phyloP scores from a whole-genome alignment of 148 eudicot species.

The Polygonum aviculare region DNA sequence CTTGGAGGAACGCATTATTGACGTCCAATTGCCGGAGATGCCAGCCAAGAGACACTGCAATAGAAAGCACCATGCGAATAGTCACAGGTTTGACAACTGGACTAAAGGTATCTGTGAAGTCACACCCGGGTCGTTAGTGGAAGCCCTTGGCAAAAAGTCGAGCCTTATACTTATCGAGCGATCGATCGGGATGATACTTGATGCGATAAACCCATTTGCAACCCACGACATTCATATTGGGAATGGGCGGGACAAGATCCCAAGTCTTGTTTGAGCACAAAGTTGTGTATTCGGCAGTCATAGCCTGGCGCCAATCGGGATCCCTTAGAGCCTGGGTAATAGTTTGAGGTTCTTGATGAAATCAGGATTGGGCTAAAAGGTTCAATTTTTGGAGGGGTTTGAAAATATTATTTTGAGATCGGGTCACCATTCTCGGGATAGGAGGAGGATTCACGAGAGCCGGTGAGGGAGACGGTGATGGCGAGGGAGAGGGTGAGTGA shows the following conservation, averaged over 20 bases:
- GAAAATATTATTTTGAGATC: neutral
- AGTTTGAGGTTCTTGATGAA: neutral
- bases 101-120: neutral
- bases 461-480: neutral
- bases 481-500: neutral
- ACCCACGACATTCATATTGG: neutral
- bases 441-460: neutral
- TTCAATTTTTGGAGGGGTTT: constrained; percentile 9
- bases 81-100: neutral
- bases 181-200: constrained; percentile 5
- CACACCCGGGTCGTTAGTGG: neutral
- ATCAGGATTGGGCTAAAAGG: neutral
- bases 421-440: neutral
- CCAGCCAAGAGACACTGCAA: neutral
- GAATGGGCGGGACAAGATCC: neutral
- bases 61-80: neutral
- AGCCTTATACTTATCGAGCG: neutral
- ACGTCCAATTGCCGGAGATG: neutral
- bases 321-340: neutral
- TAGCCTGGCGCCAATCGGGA: neutral
- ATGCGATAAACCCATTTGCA: constrained; percentile 13
- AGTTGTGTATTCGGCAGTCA: neutral
- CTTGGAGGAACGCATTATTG: neutral
- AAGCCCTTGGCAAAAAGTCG: neutral
- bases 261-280: neutral